Evolutionary conservation across 176 grass and related monocot species (phyloP), one percentile per base, ranked within the genome.

Genomic region (Bonia amplexicaulis): DNA sequence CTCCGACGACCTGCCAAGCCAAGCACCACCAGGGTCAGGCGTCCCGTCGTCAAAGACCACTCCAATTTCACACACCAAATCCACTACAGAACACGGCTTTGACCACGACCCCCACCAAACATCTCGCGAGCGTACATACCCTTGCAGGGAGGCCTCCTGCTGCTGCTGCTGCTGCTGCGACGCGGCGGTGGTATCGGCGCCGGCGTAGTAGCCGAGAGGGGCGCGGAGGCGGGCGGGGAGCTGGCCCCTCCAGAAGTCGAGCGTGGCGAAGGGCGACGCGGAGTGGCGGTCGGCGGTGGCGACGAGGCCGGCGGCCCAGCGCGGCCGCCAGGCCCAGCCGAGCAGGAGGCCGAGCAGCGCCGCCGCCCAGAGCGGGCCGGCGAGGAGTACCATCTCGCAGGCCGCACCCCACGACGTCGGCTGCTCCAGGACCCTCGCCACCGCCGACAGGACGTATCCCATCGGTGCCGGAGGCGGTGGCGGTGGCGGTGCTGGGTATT

Each of bases 301-400:
- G 37, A 91, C 78, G 29, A 93, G 80, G 12, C 82, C 89, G 76
- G 70, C 89, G 7, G 92, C 91, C 94, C 94, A 97, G 46, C 87
- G 90, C 47, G 94, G 94, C 64, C 90, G 92, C 94, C 94, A 97
- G 12, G 94, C 82, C 94, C 94, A 97, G n/a, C 94, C 94, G 67
- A 97, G 87, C 55, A 97, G 74, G 85, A 97, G 90, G 22, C 94
- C 94, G 22, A 97, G 74, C 67, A 94, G 74, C 59, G 89, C 94
- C 25, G 94, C 94, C 40, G 90, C 74, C 94, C 94, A 97, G 69
- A 97, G 89, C 46, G 94, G 94, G 52, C 85, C 90, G 4, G 84
- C 89, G 67, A 97, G 89, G 82, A 97, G 82, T n/a, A 82, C 66
- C 46, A 97, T 90, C 82, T 94, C 94, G 58, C 85, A 88, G 62